A percentile compares a stretch with the other conserved stretches of the same genome.
Evolutionary conservation across 805 yeast genomes (phyloP).

Genomic region (Candida insectorum): DNA sequence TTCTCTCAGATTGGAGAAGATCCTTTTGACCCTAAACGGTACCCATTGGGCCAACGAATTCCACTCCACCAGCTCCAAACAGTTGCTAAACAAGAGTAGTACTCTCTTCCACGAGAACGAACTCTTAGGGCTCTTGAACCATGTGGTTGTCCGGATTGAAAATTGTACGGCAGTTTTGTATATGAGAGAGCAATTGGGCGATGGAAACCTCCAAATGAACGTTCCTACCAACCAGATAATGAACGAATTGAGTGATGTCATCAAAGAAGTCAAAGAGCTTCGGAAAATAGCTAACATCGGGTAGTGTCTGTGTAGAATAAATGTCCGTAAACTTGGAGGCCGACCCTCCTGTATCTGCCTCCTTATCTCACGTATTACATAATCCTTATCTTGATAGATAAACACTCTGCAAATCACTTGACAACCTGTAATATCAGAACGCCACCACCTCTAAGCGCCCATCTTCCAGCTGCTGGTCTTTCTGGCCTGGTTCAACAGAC

Average conservation of each 20-base stretch:
- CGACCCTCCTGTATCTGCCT: too few relatives aligned
- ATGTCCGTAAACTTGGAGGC: too few relatives aligned
- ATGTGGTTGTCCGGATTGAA: conserved; percentile 67
- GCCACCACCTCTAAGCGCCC: too few relatives aligned
- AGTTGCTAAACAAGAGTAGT: conserved; percentile 17
- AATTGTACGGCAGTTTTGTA: conserved; percentile 41
- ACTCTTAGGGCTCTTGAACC: conserved; percentile 55
- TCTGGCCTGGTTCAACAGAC: too few relatives aligned
- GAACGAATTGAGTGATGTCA: conserved; percentile 8
- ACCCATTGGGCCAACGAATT: conserved; percentile 29
- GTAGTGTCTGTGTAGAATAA: too few relatives aligned
- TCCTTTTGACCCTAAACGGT: conserved; percentile 50
- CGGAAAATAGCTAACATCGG: too few relatives aligned
- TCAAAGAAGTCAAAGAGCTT: conserved; percentile 6
- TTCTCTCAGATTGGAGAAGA: conserved; percentile 55
- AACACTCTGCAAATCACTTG: too few relatives aligned
- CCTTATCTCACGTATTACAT: too few relatives aligned
- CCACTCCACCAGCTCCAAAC: conserved; percentile 22
- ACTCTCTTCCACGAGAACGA: conserved; percentile 33
- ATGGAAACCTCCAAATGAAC: conserved; percentile 7
- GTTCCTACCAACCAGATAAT: conserved; percentile 6
- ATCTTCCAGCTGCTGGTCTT: too few relatives aligned
- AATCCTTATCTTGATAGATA: too few relatives aligned
- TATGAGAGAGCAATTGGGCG: conserved; percentile 33
- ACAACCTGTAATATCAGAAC: too few relatives aligned